phyloP scores from a whole-genome alignment of 78 protist species.

The Dictyostelium capitatum region DNA sequence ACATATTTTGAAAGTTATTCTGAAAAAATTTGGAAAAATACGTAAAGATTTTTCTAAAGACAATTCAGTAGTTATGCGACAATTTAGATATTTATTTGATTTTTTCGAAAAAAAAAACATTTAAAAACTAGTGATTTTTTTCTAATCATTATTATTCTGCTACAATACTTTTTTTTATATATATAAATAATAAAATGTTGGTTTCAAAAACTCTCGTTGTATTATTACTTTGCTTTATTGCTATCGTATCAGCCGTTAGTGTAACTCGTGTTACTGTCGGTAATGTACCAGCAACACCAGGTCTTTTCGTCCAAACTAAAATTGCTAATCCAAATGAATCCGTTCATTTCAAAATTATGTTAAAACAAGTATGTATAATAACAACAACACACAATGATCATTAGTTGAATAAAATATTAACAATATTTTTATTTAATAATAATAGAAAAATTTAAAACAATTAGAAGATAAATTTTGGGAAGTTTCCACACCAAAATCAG shows the following conservation, averaged over 20 bases:
- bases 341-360: constrained; percentile 49
- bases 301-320: background rate
- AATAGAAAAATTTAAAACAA: constrained; percentile 33
- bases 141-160: too few relatives aligned
- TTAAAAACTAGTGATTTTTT: too few relatives aligned
- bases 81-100: too few relatives aligned
- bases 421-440: background rate
- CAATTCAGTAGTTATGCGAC: too few relatives aligned
- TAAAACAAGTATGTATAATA: constrained; percentile 48
- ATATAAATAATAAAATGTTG: too few relatives aligned
- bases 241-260: background rate
- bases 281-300: background rate
- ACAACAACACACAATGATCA: too few relatives aligned
- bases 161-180: too few relatives aligned
- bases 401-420: too few relatives aligned
- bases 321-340: background rate
- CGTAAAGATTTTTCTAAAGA: too few relatives aligned
- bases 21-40: too few relatives aligned
- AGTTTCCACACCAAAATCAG: constrained; percentile 75
- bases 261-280: background rate
- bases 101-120: too few relatives aligned
- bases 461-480: constrained; percentile 66
- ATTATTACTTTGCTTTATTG: background rate
- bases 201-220: background rate
- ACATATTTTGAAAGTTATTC: too few relatives aligned